phyloP scores from a whole-genome alignment of 1,284 basidiomycete genomes.

The Caloboletus firmus region DNA sequence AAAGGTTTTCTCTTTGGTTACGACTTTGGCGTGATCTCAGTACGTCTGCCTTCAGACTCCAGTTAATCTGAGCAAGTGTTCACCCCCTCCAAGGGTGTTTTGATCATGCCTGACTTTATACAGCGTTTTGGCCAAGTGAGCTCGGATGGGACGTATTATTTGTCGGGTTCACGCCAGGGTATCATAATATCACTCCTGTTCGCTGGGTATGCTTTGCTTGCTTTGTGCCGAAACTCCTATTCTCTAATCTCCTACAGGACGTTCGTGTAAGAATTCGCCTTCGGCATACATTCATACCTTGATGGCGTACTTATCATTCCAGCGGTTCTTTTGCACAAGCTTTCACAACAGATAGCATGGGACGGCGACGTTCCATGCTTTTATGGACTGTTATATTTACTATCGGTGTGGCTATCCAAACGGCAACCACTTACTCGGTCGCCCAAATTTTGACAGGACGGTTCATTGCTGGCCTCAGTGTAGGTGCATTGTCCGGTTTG shows the following conservation, averaged over 20 bases:
- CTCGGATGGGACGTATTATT: conserved; percentile 47
- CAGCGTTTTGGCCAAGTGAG: conserved; percentile 61
- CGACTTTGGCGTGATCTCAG: conserved; percentile 70
- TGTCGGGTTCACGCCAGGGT: conserved; percentile 64
- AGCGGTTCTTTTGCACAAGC: conserved; percentile 72
- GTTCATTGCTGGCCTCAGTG: conserved; percentile 70
- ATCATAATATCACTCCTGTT: conserved; percentile 78
- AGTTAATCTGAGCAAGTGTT: background rate
- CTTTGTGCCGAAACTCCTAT: background rate
- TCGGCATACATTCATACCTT: background rate
- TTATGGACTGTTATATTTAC: conserved; percentile 76
- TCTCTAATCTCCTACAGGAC: conserved; percentile 38
- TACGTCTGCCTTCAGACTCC: conserved; percentile 20
- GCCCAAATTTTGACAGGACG: conserved; percentile 69
- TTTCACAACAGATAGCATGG: conserved; percentile 75
- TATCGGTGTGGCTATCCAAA: conserved; percentile 69
- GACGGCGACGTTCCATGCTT: conserved; percentile 69
- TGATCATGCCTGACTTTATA: conserved; percentile 76
- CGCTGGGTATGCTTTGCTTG: conserved; percentile 53
- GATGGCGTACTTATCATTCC: background rate
- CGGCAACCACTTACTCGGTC: conserved; percentile 57
- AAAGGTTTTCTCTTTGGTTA: conserved; percentile 63
- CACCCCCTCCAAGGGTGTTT: conserved; percentile 58
- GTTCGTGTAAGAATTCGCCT: conserved; percentile 49
- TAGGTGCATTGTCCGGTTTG: conserved; percentile 68